phyloP scores from a whole-genome alignment of 306 rosid genomes.

The Quercus rubra region DNA sequence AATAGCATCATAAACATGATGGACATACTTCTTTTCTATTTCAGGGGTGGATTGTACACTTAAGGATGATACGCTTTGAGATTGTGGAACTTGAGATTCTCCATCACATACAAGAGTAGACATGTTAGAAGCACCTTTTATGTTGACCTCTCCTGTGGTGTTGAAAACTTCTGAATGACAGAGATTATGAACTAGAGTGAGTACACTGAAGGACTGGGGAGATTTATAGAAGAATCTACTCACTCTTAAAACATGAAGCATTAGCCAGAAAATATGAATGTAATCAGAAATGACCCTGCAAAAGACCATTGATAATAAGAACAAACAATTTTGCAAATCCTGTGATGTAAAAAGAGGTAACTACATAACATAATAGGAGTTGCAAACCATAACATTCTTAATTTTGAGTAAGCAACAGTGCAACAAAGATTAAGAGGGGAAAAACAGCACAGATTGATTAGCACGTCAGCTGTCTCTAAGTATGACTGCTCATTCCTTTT shows the following conservation, averaged over 20 bases:
- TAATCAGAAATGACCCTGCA: constrained; percentile 31
- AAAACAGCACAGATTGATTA: background rate
- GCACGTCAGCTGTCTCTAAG: background rate
- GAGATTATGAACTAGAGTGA: constrained; percentile 12
- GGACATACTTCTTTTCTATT: constrained; percentile 90
- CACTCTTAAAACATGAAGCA: constrained; percentile 35
- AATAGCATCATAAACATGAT: constrained; percentile 84
- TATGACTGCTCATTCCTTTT: background rate
- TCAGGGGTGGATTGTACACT: constrained; percentile 69
- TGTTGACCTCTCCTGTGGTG: constrained; percentile 57
- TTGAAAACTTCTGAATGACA: constrained; percentile 27
- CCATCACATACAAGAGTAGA: constrained; percentile 26
- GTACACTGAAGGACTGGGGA: constrained; percentile 22
- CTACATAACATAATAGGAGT: background rate
- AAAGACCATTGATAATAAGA: background rate
- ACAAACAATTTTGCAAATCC: background rate
- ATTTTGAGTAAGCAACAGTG: background rate
- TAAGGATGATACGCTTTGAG: constrained; percentile 21
- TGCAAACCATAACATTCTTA: background rate
- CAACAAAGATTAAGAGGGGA: background rate
- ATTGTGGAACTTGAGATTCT: constrained; percentile 32
- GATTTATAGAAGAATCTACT: constrained; percentile 20
- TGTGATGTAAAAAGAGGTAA: background rate
- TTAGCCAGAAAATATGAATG: constrained; percentile 20
- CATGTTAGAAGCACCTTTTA: constrained; percentile 33